A percentile compares a stretch with the other conserved stretches of the same genome.
phyloP scores from a whole-genome alignment of 805 yeast genomes.

The Wickerhamia fluorescens region DNA sequence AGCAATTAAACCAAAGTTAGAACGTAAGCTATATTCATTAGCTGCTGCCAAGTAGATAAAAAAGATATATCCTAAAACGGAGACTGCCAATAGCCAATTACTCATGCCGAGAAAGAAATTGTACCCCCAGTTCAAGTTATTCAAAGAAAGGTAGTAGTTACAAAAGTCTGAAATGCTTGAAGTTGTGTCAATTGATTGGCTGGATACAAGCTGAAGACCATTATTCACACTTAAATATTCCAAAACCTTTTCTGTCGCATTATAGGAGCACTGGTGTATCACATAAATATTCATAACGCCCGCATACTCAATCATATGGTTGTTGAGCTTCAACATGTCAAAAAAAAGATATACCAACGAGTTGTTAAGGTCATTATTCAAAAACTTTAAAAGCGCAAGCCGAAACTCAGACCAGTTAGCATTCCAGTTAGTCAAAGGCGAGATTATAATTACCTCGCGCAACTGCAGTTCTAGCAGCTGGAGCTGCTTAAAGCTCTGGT shows the following conservation, averaged over 20 bases:
- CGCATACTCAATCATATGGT: constrained; percentile 25
- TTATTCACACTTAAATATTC: not conserved
- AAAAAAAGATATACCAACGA: constrained; percentile 18
- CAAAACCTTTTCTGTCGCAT: constrained; percentile 2
- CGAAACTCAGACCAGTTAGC: constrained; percentile 1
- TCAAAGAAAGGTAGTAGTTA: constrained; percentile 8
- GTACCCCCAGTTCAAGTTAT: no score
- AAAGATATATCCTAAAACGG: no score
- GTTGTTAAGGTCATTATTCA: constrained; percentile 21
- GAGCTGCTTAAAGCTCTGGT: no score
- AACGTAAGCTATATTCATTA: constrained; percentile 28
- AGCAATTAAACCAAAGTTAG: constrained; percentile 26
- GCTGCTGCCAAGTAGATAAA: constrained; percentile 22
- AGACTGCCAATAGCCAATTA: no score
- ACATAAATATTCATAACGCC: constrained; percentile 14
- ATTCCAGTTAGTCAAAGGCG: constrained; percentile 4
- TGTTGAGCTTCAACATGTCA: constrained; percentile 15
- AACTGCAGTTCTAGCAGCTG: no score
- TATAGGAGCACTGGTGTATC: constrained; percentile 8
- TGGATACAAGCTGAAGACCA: constrained; percentile 1
- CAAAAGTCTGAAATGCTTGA: constrained; percentile 12
- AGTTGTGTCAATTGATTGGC: constrained; percentile 5
- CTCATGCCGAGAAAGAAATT: no score
- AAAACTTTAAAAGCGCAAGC: constrained; percentile 12
- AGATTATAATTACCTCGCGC: no score